A percentile compares a stretch with the other conserved stretches of the same genome.
phyloP scores from a whole-genome alignment of 2,329 filamentous ascomycete genomes.

The Exophiala dermatitidis region DNA sequence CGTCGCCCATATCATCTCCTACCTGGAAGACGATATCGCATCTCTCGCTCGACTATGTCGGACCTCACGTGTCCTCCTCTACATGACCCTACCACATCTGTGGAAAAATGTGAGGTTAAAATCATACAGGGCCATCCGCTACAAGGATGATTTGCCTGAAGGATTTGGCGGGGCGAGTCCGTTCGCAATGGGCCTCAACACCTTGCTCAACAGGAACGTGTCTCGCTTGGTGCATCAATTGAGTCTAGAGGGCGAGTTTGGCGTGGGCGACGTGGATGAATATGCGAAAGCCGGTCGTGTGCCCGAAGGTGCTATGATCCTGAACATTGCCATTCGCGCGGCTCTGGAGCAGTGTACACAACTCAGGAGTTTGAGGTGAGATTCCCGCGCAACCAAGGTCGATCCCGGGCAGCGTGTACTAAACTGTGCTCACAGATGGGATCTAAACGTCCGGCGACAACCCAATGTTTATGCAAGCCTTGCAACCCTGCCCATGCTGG shows the following conservation, averaged over 20 bases:
- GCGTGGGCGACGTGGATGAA: conserved; percentile 49
- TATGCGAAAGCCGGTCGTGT: conserved; percentile 51
- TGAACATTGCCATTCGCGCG: conserved; percentile 54
- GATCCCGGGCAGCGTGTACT: neutral
- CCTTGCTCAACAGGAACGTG: conserved; percentile 51
- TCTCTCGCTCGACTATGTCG: conserved; percentile 55
- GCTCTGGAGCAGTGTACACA: conserved; percentile 53
- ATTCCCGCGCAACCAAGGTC: neutral
- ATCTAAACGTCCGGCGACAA: conserved; percentile 54
- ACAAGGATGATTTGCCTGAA: conserved; percentile 50
- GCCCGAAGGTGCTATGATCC: conserved; percentile 58
- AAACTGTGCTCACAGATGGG: conserved; percentile 41
- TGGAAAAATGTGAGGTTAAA: conserved; percentile 51
- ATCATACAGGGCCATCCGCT: conserved; percentile 54
- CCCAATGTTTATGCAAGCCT: conserved; percentile 53
- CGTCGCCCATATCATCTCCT: conserved; percentile 50
- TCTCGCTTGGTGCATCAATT: conserved; percentile 48
- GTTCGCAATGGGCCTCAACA: conserved; percentile 57
- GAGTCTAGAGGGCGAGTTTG: conserved; percentile 49
- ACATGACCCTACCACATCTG: conserved; percentile 57
- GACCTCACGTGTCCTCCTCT: conserved; percentile 56
- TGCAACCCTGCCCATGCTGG: conserved; percentile 43
- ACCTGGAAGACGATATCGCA: conserved; percentile 50
- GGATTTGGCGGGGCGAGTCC: conserved; percentile 57
- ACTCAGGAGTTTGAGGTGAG: conserved; percentile 43